Base-by-base conservation (phyloP, 140 eudicot species). In the Senecio squalidus region DNA sequence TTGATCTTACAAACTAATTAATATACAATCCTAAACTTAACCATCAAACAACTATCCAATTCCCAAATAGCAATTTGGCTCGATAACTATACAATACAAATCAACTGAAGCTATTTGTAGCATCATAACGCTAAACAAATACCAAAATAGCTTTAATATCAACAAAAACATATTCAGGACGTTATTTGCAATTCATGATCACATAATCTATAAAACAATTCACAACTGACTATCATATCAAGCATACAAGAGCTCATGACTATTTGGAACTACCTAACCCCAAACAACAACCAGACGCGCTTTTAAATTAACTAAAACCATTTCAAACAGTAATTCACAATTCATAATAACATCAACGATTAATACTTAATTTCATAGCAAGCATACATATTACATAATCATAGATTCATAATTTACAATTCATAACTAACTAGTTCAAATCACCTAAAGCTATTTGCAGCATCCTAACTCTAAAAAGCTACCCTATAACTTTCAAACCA, bases 61-160 rank as follows among this genome's bases (percentile, higher is more conserved):
- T 43, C 55, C 55, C 2, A 16, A 43, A 1, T 4, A 43, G 5
- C 23, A 15, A 43, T 16, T 6, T 14, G 17, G 24, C 22, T 43
- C 22, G 17, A 16, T 43, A 16, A 43, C 21, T 43, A 31, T 10
- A 31, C 38, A 6, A 31, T 31, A 4, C 5, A 31, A 10, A 6
- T 31, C 2, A 10, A 4, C 38, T 31, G 38, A 10, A 31, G n/a
- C 38, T 4, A 56, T 31, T 56, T 18, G 40, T 31, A 30, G 18
- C 61, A 31, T 55, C 17, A 44, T 7, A 55, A 29, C 61, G 28
- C 61, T 56, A 56, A 34, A 41, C 25, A 41, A 29, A 14, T 43
- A 18, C 18, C 66, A 6, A 14, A 29, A 60, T 44, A 17, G 18
- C 27, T 60, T 60, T 44, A 6, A 44, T 41, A 25, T 17, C 27